Percentiles rank a stretch among this genome's conserved stretches.
phyloP scores from a whole-genome alignment of 805 yeast species.

The Metschnikowia similis region DNA sequence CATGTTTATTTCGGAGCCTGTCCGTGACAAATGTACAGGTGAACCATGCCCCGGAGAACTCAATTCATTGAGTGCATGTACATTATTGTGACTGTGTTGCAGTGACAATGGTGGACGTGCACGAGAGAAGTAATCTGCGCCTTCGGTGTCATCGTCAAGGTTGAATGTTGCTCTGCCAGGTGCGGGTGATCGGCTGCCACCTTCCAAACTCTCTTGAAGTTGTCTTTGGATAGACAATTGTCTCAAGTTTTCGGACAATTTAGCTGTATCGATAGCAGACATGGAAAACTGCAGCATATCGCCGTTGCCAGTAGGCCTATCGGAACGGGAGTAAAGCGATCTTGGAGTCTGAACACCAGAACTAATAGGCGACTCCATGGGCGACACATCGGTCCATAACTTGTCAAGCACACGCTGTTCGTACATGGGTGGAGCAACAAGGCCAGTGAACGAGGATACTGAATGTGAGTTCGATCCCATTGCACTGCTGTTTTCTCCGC shows the following conservation, averaged over 20 bases:
- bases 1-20: constrained; percentile 44
- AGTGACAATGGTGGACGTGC: constrained; percentile 10
- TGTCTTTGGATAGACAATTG: constrained; percentile 48
- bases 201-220: constrained; percentile 27
- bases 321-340: constrained; percentile 11
- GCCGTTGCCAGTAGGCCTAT: constrained; percentile 3
- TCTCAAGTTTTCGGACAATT: constrained; percentile 50
- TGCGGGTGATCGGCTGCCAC: constrained; percentile 8
- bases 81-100: not conserved
- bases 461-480: constrained; percentile 27
- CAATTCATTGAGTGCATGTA: constrained; percentile 5
- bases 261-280: constrained; percentile 37
- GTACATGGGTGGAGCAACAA: constrained; percentile 83
- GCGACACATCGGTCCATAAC: constrained; percentile 64
- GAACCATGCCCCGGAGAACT: constrained; percentile 49
- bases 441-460: constrained; percentile 31
- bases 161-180: constrained; percentile 33
- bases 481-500: constrained; percentile 5
- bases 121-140: constrained; percentile 32
- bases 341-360: constrained; percentile 43
- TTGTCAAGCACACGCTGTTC: constrained; percentile 78
- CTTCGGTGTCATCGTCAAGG: constrained; percentile 26
- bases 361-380: constrained; percentile 41
- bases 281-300: constrained; percentile 25
- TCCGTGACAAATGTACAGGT: constrained; percentile 55